Base-by-base conservation (phyloP, 164 flowering plant species). In the Pachysandra terminalis region DNA sequence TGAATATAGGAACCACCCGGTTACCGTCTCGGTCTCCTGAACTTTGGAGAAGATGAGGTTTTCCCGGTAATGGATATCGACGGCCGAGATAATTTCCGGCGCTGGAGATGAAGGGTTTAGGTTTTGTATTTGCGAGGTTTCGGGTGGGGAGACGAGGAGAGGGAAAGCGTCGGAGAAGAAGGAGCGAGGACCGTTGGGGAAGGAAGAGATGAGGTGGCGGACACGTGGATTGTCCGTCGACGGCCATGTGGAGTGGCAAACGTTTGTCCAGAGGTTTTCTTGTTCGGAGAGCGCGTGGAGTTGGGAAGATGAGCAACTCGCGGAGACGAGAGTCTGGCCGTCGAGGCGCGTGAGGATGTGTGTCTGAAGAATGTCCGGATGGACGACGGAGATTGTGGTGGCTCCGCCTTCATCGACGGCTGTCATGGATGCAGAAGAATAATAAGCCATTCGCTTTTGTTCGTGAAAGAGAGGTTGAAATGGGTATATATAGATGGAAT, bases 81-180 rank as follows among this genome's bases (percentile, higher is more conserved):
- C 94, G 70, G 96, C 90, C 0, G 97, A 93, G 68, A 93, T 78
- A 12, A 90, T 41, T 4, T 73, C 78, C 4, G 66, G 17, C 9
- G 81, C 25, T 0, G 63, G 53, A 1, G 71, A 15, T 24, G 35
- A 3, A 32, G 27, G 67, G 60, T 9, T 28, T 48, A 0, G 70
- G 52, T 24, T 27, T 9, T 49, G 22, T 25, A 59, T 53, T 13
- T 65, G 56, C 32, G 58, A 61, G n/a, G 37, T 32, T 59, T 17
- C 23, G 17, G 59, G 68, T 5, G 1, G 45, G 64, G 40, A 70
- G 67, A 59, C 55, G 63, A 82, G 73, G 52, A 74, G 45, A 0
- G 96, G 85, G 73, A 77, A 91, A 9, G 89, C 73, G 69, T 89
- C 89, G 71, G 94, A 85, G 85, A 78, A 88, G 78, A 90, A 80